Conservation (phyloP, 306 rosid genomes). For the Myrica gale region DNA sequence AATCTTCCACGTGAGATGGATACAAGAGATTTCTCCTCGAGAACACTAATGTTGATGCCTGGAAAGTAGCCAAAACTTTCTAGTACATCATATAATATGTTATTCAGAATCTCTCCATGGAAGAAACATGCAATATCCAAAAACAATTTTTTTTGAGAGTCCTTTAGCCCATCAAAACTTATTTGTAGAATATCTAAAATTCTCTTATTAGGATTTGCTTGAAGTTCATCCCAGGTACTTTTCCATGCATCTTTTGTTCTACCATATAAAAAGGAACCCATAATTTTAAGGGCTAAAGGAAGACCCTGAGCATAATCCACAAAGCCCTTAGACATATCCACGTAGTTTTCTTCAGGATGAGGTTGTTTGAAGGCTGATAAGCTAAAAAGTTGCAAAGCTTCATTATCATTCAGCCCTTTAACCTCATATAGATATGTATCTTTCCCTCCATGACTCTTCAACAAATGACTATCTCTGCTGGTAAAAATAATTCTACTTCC, state of each 20-base stretch:
- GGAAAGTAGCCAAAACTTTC: neutral
- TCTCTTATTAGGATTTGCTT: neutral
- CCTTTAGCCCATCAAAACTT: neutral
- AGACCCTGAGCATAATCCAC: neutral
- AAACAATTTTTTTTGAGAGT: neutral
- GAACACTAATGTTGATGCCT: neutral
- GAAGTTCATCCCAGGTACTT: neutral
- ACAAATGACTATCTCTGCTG: neutral
- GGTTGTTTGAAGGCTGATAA: neutral
- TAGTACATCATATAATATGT: too few species aligned
- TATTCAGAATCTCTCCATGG: too few species aligned
- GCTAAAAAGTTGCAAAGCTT: neutral
- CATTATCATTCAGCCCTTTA: too few species aligned
- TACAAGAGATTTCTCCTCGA: neutral
- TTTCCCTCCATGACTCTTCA: neutral
- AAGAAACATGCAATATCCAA: neutral
- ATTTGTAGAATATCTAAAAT: neutral
- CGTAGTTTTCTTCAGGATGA: neutral
- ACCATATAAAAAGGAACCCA: neutral
- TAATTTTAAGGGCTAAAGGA: neutral
- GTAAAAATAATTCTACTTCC: neutral
- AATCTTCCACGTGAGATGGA: neutral
- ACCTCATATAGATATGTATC: neutral
- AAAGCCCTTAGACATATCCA: neutral
- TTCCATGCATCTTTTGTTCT: neutral